Evolutionary conservation across 2,329 filamentous ascomycete species (phyloP).

Genomic region (Penicillium brevicompactum): DNA sequence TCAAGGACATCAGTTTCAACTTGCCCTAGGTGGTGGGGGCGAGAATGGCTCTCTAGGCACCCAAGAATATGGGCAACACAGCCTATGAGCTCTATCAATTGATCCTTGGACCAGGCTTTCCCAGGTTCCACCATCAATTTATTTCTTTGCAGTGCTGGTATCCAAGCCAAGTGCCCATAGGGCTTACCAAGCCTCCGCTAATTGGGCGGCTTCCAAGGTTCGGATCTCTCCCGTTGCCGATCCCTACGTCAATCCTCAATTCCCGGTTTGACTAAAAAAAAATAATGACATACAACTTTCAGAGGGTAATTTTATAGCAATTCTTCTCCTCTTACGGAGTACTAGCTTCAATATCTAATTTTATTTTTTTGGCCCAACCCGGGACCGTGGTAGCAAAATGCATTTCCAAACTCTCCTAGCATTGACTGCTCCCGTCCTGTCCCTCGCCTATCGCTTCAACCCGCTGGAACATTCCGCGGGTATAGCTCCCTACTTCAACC

Average conservation of each 20-base stretch:
- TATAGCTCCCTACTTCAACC: constrained; percentile 61
- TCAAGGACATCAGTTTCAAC: too few species aligned
- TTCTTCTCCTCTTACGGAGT: too few species aligned
- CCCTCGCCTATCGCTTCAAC: constrained; percentile 45
- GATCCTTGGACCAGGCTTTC: too few species aligned
- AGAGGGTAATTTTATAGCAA: too few species aligned
- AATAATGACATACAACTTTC: not conserved
- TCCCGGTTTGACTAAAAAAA: not conserved
- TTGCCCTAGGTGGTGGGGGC: too few species aligned
- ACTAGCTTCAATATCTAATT: too few species aligned
- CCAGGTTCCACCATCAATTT: too few species aligned
- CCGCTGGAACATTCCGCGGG: constrained; percentile 58
- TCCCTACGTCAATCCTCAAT: not conserved
- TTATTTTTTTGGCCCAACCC: too few species aligned
- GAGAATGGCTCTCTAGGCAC: too few species aligned
- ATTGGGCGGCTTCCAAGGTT: not conserved
- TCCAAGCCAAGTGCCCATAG: not conserved
- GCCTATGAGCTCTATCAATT: too few species aligned
- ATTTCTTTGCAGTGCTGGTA: too few species aligned
- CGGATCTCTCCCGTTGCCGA: not conserved
- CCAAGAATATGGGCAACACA: too few species aligned
- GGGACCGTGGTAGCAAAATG: not conserved
- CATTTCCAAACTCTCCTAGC: not conserved
- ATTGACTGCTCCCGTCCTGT: not conserved
- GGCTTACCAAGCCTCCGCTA: not conserved